A percentile compares a stretch with the other conserved stretches of the same genome.
These are phyloP conservation scores for Carpinus viminea DNA, from an alignment of 306 rosid genomes.

Conservation along the genomic window DNA sequence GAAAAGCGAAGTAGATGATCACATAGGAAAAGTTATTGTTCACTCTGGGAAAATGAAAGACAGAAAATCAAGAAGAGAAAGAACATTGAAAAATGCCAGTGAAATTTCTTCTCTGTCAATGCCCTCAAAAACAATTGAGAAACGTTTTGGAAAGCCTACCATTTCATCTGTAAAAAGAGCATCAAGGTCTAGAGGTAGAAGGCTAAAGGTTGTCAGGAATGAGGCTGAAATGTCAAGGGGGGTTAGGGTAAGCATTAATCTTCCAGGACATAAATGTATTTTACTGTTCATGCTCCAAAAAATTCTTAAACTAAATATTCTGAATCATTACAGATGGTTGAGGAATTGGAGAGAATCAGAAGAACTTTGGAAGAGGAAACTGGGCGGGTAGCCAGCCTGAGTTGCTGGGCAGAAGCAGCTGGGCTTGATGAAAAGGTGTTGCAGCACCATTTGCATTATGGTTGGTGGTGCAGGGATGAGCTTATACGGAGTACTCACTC, in stretches of 20 bases:
- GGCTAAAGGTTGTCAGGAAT: constrained; percentile 46
- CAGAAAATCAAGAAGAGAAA: constrained; percentile 50
- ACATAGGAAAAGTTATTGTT: constrained; percentile 38
- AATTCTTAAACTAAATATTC: neutral
- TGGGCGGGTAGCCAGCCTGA: constrained; percentile 55
- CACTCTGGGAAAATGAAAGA: constrained; percentile 54
- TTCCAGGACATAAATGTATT: neutral
- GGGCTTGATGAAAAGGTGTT: constrained; percentile 65
- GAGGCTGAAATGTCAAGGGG: constrained; percentile 80
- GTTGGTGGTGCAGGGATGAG: constrained; percentile 75
- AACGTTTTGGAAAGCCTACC: constrained; percentile 20
- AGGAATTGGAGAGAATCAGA: constrained; percentile 69
- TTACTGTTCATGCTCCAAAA: constrained; percentile 1
- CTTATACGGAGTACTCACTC: constrained; percentile 74
- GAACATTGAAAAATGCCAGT: constrained; percentile 23
- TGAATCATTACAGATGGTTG: constrained; percentile 52
- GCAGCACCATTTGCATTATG: constrained; percentile 51
- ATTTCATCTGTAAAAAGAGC: constrained; percentile 45
- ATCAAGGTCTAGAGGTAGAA: constrained; percentile 45
- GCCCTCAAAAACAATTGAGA: constrained; percentile 32
- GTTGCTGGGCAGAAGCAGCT: constrained; percentile 81
- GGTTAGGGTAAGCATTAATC: constrained; percentile 59
- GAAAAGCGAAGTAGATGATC: constrained; percentile 24
- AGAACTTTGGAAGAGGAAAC: constrained; percentile 63
- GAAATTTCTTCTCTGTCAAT: constrained; percentile 31